These are phyloP conservation scores for Tritrichomonas foetus DNA, from an alignment of 208 protist genomes.

Conservation along the genomic window DNA sequence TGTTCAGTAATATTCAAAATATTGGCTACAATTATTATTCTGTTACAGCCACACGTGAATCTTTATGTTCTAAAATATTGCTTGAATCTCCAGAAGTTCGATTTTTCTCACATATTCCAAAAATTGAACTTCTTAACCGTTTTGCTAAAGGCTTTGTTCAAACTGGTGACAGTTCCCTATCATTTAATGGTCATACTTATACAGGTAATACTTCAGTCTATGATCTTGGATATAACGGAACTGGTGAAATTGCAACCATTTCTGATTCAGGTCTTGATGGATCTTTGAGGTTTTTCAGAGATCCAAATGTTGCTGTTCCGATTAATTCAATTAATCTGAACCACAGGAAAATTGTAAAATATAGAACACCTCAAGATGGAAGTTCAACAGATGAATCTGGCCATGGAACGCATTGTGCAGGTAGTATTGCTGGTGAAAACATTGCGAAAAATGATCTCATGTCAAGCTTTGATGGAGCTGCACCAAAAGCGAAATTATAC, in stretches of 20 bases:
- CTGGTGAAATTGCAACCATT: neutral
- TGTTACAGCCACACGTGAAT: no score
- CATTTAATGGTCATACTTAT: neutral
- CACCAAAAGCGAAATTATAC: neutral
- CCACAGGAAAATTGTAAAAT: neutral
- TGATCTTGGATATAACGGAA: neutral
- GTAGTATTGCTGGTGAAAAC: slow-evolving; percentile 40
- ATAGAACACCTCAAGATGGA: neutral
- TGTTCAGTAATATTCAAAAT: no score
- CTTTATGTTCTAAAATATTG: no score
- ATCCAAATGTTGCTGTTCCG: neutral
- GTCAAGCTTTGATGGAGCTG: neutral
- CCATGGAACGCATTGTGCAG: slow-evolving; percentile 43
- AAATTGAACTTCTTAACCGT: neutral
- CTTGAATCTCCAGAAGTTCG: no score
- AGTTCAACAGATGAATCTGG: neutral
- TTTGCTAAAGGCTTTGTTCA: neutral
- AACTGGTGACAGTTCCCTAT: neutral
- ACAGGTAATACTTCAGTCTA: neutral
- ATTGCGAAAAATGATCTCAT: neutral
- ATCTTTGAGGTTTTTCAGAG: neutral
- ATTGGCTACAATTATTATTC: no score
- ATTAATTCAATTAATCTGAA: neutral
- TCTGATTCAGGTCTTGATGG: neutral
- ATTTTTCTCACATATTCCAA: no score